Percentiles rank a stretch among this genome's conserved stretches.
Evolutionary conservation across 768 basidiomycete species (phyloP).

Genomic region (Suillus paluster): DNA sequence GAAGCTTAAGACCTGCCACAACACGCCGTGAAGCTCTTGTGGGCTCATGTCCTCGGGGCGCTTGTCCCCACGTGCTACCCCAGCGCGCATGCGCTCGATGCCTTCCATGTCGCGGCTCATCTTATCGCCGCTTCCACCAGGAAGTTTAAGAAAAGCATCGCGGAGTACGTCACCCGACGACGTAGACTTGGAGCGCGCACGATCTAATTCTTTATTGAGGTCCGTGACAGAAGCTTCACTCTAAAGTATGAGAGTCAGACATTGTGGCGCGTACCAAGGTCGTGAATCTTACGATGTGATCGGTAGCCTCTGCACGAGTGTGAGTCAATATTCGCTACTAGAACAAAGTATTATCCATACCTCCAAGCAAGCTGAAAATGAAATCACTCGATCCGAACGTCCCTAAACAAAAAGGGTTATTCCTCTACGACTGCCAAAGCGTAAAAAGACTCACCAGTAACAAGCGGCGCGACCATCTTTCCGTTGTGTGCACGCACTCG

Average conservation of each 20-base stretch:
- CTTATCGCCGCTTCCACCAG: constrained; percentile 62
- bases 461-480: constrained; percentile 75
- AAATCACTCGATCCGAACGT: constrained; percentile 84
- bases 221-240: constrained; percentile 81
- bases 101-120: constrained; percentile 77
- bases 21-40: constrained; percentile 79
- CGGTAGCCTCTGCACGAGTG: constrained; percentile 54
- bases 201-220: constrained; percentile 76
- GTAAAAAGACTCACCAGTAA: constrained; percentile 56
- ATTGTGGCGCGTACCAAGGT: not conserved
- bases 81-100: constrained; percentile 70
- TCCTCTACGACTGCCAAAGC: not conserved
- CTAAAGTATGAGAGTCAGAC: constrained; percentile 18
- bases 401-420: constrained; percentile 38
- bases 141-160: constrained; percentile 62
- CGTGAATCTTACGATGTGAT: constrained; percentile 54
- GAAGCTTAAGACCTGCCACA: constrained; percentile 89
- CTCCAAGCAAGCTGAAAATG: constrained; percentile 72
- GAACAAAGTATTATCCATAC: constrained; percentile 36
- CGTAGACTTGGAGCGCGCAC: constrained; percentile 61
- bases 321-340: not conserved
- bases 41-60: constrained; percentile 83
- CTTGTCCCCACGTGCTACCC: constrained; percentile 63
- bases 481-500: constrained; percentile 77
- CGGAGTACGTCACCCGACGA: constrained; percentile 53